Evolutionary conservation across 1,284 basidiomycete genomes (phyloP), one percentile per base, ranked within the genome.

Genomic region (Sanguinoderma infundibulare): DNA sequence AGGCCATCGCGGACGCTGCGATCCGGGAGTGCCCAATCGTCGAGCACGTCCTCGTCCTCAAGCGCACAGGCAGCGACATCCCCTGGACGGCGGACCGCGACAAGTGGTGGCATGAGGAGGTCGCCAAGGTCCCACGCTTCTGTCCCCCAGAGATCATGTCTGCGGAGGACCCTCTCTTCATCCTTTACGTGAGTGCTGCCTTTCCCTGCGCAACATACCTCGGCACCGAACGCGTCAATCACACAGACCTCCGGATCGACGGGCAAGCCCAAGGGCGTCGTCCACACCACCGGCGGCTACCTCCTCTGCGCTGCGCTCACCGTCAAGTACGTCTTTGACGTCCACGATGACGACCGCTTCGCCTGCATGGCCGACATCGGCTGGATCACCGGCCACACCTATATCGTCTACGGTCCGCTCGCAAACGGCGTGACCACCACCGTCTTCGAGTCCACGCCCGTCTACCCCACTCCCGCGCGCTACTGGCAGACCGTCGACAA

Each of bases 281-380:
- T 98, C 15, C 96, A 98, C 79, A 92, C 92, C 55, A 97, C 95
- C 17, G 96, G 82, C n/a, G 96, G 95, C 34, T 98, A 97, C 79
- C 84, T 97, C 58, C 91, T 98, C 53, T 87, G 95, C 68, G 94
- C 94, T 1, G 90, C 93, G 1, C 75, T 98, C 59, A 95, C 95
- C n/a, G 87, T 96, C 76, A 98, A 98, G 80, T 93, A 94, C 77
- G 94, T 98, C 65, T 99, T 98, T 72, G 98, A 99, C 75, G 87
- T 98, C 32, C 98, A 99, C 77, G 87, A 90, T 15, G 92, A 91
- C 58, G 92, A 96, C 79, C 88, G 84, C 68, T 98, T 97, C 75
- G 97, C 92, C 5, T 99, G 98, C 83, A 97, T 98, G 96, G 97
- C 97, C 65, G 97, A 99, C 74, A 87, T 99, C 60, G 97, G 97